Percentiles rank a stretch among this genome's conserved stretches.
phyloP scores from a whole-genome alignment of 257 asterid species.

The Misopates orontium region DNA sequence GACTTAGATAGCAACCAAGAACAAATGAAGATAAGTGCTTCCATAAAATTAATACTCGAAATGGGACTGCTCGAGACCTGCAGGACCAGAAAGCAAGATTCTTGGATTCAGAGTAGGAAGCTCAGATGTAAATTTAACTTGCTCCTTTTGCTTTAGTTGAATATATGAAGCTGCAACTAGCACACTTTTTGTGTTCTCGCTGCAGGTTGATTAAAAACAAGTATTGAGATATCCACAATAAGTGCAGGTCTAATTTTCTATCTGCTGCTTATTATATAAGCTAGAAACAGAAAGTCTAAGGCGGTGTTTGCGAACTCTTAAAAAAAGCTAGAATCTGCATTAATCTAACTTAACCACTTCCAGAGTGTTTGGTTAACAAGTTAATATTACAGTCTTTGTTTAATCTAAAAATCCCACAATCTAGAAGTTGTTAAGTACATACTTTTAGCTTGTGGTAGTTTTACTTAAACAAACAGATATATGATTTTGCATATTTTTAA shows the following conservation, averaged over 20 bases:
- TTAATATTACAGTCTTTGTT: too few relatives aligned
- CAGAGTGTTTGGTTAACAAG: too few relatives aligned
- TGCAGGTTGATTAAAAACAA: constrained; percentile 42
- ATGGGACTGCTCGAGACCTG: constrained; percentile 52
- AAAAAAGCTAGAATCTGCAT: too few relatives aligned
- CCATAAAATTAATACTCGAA: constrained; percentile 6
- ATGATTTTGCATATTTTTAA: too few relatives aligned
- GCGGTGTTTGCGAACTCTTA: background rate
- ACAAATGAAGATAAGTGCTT: constrained; percentile 5
- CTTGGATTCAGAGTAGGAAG: constrained; percentile 83
- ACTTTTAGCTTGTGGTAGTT: too few relatives aligned
- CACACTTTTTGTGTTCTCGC: constrained; percentile 82
- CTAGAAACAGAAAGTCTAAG: constrained; percentile 16
- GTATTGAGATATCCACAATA: constrained; percentile 22
- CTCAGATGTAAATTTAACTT: constrained; percentile 66
- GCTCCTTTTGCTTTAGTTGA: constrained; percentile 75
- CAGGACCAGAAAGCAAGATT: constrained; percentile 88
- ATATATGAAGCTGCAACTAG: constrained; percentile 82
- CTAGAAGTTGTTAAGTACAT: too few relatives aligned
- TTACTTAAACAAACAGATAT: too few relatives aligned
- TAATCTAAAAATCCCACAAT: too few relatives aligned
- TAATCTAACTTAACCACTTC: too few relatives aligned
- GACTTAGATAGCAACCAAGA: constrained; percentile 24
- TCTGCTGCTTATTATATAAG: constrained; percentile 13
- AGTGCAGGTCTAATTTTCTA: constrained; percentile 9